Evolutionary conservation across 352 stramenopile species (phyloP), one percentile per base, ranked within the genome.

Genomic region (Phytophthora boehmeriae): DNA sequence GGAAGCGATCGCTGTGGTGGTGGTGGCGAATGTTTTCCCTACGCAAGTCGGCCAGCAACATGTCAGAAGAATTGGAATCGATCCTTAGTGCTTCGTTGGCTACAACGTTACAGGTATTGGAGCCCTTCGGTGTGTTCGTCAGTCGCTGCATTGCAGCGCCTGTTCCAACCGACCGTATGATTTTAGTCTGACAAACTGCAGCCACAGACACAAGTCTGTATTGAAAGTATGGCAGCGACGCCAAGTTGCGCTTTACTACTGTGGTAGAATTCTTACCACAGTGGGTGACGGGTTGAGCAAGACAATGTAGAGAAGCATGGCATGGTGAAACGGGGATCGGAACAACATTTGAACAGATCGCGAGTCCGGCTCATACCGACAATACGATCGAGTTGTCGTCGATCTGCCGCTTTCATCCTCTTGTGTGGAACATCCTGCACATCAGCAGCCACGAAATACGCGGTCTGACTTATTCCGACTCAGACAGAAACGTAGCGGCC

Each of bases 161-260:
- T 52, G 43, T 67, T 69, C 55, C 48, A 70, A 54, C 47, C 42
- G 43, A 61, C 55, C 55, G 62, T 41, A 66, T 70, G 54, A 34
- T 66, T 53, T 49, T 20, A 66, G 43, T 35, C 28, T 59, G 49
- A 32, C 23, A 34, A 22, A 32, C 38, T n/a, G 28, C 39, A 32
- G 47, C 47, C 49, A 30, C 59, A 32, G 34, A 54, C 55, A 35
- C 59, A 50, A 25, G n/a, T 36, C 22, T 41, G 35, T 14, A 13
- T 17, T 44, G 38, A 16, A 44, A 16, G 28, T 30, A 28, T 13
- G 14, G 36, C 50, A 23, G 25, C 39, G 30, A 30, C 49, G 45
- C 32, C 23, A 19, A 19, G n/a, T 34, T 41, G 35, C 47, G 28
- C 35, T 30, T 53, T 46, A 58, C n/a, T n/a, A n/a, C n/a, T n/a